Percentiles rank a stretch among this genome's conserved stretches.
Conservation (phyloP, 2,329 filamentous ascomycete species). For the Anthostomella pinea region DNA sequence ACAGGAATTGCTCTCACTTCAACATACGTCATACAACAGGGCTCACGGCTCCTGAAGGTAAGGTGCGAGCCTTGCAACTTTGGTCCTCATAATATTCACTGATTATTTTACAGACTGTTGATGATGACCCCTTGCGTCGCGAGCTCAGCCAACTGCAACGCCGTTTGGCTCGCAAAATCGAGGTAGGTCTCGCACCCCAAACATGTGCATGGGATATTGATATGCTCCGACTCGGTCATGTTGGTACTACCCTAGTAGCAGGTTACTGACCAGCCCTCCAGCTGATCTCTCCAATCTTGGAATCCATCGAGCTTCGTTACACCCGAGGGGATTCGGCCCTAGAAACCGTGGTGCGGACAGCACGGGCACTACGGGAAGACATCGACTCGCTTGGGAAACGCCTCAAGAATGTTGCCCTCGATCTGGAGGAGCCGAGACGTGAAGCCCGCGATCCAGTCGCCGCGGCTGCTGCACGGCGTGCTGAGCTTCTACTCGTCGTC, state of each 20-base stretch:
- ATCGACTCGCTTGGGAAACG: conserved; percentile 77
- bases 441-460: conserved; percentile 45
- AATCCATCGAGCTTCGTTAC: conserved; percentile 41
- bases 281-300: conserved; percentile 32
- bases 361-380: conserved; percentile 77
- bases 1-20: conserved; percentile 85
- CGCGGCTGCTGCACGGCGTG: conserved; percentile 54
- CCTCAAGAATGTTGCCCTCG: conserved; percentile 65
- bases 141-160: conserved; percentile 72
- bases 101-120: conserved; percentile 63
- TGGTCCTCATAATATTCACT: no score
- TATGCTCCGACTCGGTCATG: conserved; percentile 6
- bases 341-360: conserved; percentile 79
- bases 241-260: not conserved
- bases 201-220: not conserved
- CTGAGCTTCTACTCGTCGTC: conserved; percentile 68
- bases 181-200: conserved; percentile 44
- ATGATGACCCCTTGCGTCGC: conserved; percentile 62
- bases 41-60: conserved; percentile 67
- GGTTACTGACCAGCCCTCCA: conserved; percentile 12
- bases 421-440: conserved; percentile 52
- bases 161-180: conserved; percentile 80
- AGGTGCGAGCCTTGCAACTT: not conserved
- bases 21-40: conserved; percentile 80
- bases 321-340: conserved; percentile 57